A percentile compares a stretch with the other conserved stretches of the same genome.
Evolutionary conservation across 1,139 yeast genomes (phyloP).

Genomic region (Debaryomyces subglobosus): DNA sequence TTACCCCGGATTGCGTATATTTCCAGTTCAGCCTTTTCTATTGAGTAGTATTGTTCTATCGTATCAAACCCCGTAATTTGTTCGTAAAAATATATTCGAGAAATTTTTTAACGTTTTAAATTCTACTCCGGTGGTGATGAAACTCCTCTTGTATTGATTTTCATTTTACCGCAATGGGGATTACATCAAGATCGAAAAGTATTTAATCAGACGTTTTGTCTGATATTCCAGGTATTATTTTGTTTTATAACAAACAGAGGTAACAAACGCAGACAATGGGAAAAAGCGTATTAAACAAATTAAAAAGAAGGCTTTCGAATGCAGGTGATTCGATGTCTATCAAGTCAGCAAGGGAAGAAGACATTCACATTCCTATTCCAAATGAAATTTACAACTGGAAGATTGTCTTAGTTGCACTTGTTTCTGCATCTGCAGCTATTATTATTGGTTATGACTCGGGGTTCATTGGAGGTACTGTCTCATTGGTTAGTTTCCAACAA

Average conservation of each 20-base stretch:
- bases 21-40: neutral
- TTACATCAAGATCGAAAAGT: neutral
- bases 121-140: neutral
- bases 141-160: neutral
- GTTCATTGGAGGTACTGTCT: slow-evolving; percentile 37
- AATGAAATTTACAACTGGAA: slow-evolving; percentile 27
- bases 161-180: neutral
- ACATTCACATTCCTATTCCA: slow-evolving; percentile 19
- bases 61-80: neutral
- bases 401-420: slow-evolving; percentile 24
- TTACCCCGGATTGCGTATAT: neutral
- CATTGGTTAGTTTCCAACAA: slow-evolving; percentile 26
- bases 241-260: neutral
- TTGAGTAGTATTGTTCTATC: neutral
- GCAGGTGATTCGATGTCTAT: slow-evolving; percentile 18
- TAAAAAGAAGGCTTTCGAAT: slow-evolving; percentile 9
- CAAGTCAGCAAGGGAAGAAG: slow-evolving; percentile 15
- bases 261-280: neutral
- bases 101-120: neutral
- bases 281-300: neutral
- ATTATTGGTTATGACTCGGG: slow-evolving; percentile 42
- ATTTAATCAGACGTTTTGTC: neutral
- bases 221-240: neutral
- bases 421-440: slow-evolving; percentile 35
- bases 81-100: neutral